Conservation (phyloP, 1,139 yeast genomes). For the Scheffersomyces illinoinensis region DNA sequence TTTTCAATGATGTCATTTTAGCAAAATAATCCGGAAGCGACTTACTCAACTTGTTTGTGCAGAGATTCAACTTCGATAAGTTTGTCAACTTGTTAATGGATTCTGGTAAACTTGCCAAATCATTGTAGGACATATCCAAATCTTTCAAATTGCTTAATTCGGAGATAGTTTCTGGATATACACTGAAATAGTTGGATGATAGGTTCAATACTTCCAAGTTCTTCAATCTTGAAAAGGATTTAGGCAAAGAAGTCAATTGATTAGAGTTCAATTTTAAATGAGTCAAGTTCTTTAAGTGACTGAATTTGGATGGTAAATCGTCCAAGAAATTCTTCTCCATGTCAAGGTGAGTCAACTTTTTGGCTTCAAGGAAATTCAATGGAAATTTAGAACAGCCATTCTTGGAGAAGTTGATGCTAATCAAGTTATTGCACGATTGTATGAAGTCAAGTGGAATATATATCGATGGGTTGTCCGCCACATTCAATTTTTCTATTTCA, state of each 20-base stretch:
- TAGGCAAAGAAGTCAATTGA: constrained; percentile 67
- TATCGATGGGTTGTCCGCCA: constrained; percentile 85
- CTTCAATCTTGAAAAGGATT: constrained; percentile 54
- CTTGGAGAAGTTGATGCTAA: constrained; percentile 65
- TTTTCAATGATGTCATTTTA: constrained; percentile 57
- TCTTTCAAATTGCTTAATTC: constrained; percentile 60
- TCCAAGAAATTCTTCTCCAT: constrained; percentile 77
- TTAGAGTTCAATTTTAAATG: constrained; percentile 69
- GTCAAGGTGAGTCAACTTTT: constrained; percentile 67
- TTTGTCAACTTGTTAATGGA: constrained; percentile 58
- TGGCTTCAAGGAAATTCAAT: constrained; percentile 66
- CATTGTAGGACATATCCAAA: constrained; percentile 82
- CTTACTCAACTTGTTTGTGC: constrained; percentile 69
- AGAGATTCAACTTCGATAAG: constrained; percentile 68
- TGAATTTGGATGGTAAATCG: constrained; percentile 58
- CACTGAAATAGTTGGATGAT: constrained; percentile 75
- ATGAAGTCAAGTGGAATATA: constrained; percentile 82
- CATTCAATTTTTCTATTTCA: constrained; percentile 80
- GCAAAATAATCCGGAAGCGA: constrained; percentile 56
- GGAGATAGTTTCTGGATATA: constrained; percentile 71
- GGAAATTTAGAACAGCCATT: constrained; percentile 81
- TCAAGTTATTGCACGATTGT: constrained; percentile 75
- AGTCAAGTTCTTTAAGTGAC: constrained; percentile 54
- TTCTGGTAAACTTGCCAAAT: constrained; percentile 60
- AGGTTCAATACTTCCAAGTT: constrained; percentile 65